Evolutionary conservation across 805 yeast species (phyloP).

Genomic region (Saturnispora hagleri): DNA sequence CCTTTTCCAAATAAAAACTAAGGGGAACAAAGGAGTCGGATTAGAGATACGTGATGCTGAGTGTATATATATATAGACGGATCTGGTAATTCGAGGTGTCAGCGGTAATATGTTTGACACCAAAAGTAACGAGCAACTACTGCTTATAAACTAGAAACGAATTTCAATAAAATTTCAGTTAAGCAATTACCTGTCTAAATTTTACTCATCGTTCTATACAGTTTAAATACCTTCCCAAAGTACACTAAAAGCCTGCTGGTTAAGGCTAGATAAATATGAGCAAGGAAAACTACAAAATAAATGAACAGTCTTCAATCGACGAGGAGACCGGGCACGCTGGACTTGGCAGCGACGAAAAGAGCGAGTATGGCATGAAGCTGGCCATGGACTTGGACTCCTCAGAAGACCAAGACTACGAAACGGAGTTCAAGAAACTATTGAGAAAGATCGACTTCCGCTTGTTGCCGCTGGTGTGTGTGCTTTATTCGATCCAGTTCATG

Average conservation of each 20-base stretch:
- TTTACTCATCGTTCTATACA: background rate
- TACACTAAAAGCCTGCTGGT: background rate
- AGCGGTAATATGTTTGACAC: no score
- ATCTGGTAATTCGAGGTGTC: no score
- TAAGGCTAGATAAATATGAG: background rate
- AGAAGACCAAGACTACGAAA: background rate
- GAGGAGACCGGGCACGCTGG: background rate
- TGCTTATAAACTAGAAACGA: no score
- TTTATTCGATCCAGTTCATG: slow-evolving; percentile 26
- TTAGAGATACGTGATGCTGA: background rate
- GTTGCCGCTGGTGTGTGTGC: slow-evolving; percentile 25
- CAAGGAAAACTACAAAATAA: background rate
- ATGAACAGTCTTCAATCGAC: background rate
- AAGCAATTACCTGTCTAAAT: background rate
- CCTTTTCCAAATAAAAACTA: background rate
- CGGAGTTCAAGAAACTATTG: slow-evolving; percentile 9
- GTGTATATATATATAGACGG: no score
- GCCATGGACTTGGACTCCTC: background rate
- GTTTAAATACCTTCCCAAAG: background rate
- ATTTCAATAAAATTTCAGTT: background rate
- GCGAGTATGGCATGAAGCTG: background rate
- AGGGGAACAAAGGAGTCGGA: background rate
- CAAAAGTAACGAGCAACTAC: no score
- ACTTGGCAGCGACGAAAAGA: background rate
- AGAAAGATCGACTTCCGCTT: slow-evolving; percentile 29